Conservation (phyloP, 2,329 filamentous ascomycete species). For the Sporothrix schenckii region DNA sequence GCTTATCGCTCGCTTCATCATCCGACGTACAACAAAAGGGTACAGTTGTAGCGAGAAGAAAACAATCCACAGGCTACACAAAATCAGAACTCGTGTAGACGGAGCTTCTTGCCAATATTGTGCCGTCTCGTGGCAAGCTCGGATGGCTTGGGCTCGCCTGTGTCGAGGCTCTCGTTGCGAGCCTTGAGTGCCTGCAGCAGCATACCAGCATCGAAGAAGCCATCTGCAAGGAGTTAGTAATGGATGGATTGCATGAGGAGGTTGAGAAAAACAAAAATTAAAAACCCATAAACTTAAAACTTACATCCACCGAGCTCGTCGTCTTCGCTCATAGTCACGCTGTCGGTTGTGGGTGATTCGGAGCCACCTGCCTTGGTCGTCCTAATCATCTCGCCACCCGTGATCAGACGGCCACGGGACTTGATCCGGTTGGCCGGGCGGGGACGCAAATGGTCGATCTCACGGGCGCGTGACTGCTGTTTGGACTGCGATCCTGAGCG, state of each 20-base stretch:
- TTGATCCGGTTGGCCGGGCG: conserved; percentile 59
- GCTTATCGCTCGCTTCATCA: conserved; percentile 10
- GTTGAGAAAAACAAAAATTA: conserved; percentile 18
- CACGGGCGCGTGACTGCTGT: conserved; percentile 55
- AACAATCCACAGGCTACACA: not conserved
- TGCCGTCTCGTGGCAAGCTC: conserved; percentile 64
- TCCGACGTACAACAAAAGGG: not conserved
- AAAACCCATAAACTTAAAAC: conserved; percentile 41
- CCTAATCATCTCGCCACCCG: conserved; percentile 55
- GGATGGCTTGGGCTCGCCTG: conserved; percentile 56
- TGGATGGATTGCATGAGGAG: conserved; percentile 13
- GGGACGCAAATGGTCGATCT: conserved; percentile 52
- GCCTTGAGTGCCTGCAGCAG: conserved; percentile 83
- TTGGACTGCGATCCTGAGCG: conserved; percentile 47
- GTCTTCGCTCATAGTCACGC: conserved; percentile 73
- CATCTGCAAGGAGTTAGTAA: conserved; percentile 63
- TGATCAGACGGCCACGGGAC: conserved; percentile 73
- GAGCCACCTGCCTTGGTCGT: conserved; percentile 53
- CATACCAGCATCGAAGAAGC: conserved; percentile 97
- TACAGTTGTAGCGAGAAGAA: not conserved
- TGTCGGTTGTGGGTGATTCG: conserved; percentile 68
- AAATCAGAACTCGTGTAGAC: conserved; percentile 66
- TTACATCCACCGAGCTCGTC: conserved; percentile 92
- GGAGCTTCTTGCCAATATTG: conserved; percentile 74
- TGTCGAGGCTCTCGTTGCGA: conserved; percentile 58